Evolutionary conservation across 2,329 filamentous ascomycete species (phyloP).

Genomic region (Paramyrothecium sp.): DNA sequence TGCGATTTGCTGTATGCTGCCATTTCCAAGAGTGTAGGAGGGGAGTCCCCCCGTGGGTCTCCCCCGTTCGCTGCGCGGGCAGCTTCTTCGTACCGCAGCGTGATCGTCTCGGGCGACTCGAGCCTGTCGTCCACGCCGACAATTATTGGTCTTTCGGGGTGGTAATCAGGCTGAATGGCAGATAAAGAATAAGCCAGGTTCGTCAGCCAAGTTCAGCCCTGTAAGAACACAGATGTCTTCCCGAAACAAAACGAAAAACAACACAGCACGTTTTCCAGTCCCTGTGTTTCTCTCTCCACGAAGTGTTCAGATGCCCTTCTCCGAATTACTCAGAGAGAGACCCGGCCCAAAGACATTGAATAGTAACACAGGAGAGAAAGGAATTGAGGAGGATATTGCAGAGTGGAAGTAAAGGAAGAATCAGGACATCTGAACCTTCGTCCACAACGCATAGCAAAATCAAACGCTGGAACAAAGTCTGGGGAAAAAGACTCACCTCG

Average conservation of each 20-base stretch:
- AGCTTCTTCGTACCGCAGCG: slow-evolving; percentile 56
- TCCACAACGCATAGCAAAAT: background rate
- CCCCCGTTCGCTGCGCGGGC: slow-evolving; percentile 51
- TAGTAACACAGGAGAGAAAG: slow-evolving; percentile 8
- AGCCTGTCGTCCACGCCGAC: slow-evolving; percentile 53
- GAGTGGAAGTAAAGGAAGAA: background rate
- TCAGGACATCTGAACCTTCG: background rate
- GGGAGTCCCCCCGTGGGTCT: slow-evolving; percentile 55
- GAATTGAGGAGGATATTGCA: background rate
- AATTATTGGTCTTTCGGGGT: slow-evolving; percentile 55
- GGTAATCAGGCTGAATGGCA: slow-evolving; percentile 45
- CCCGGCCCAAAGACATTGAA: slow-evolving; percentile 6
- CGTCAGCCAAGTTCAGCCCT: background rate
- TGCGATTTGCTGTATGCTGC: slow-evolving; percentile 71
- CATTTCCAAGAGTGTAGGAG: slow-evolving; percentile 39
- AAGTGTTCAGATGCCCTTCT: slow-evolving; percentile 3
- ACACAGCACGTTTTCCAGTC: slow-evolving; percentile 5
- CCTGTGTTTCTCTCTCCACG: background rate
- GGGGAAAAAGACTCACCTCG: slow-evolving; percentile 49
- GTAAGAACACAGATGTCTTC: slow-evolving; percentile 3
- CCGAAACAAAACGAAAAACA: slow-evolving; percentile 15
- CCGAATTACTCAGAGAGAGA: slow-evolving; percentile 14
- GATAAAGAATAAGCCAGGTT: slow-evolving; percentile 19
- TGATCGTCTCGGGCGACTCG: slow-evolving; percentile 56
- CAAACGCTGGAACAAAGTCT: slow-evolving; percentile 29